Evolutionary conservation across 2,329 filamentous ascomycete species (phyloP), one percentile per base, ranked within the genome.

Genomic region (Pseudocercospora fijiensis): DNA sequence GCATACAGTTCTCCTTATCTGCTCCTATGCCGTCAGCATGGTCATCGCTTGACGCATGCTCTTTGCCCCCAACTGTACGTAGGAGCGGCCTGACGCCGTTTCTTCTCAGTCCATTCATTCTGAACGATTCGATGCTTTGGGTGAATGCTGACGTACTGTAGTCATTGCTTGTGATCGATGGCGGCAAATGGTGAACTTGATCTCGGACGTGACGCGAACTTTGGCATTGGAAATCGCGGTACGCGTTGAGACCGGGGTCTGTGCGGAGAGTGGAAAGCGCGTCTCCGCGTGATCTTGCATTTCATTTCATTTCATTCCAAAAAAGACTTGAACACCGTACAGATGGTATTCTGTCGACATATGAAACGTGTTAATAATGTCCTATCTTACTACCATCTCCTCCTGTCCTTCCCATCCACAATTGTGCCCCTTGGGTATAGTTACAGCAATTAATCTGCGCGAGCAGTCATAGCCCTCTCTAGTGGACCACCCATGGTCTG

Each of bases 1-100:
- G 24, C 10, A 1, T 28, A 4, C 6, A 10, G 4, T 41, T 16
- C 28, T 56, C 53, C 53, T 41, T 56, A 5, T 56, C 4, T 22
- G 16, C 4, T 8, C 4, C 16, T 33, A 26, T 41, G 3, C 28
- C 27, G 47, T 76, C 73, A 26, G 76, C 74, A 57, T 80, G 78
- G 53, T 79, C 74, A 1, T 77, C 70, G 4, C 70, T 61, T 5
- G 65, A 73, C 18, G 78, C 78, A 69, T 80, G 76, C 27, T 67
- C 67, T 60, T 74, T 74, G 30, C 73, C 72, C 1, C 63, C 55
- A 4, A 79, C 77, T 5, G 11, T 71, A 8, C 61, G 62, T 7
- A 80, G 70, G 7, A 80, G 69, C 11, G 28, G 26, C 30, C 65
- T 10, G 22, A n/a, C 20, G 22, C 20, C 20, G 56, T 28, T 8